Evolutionary conservation across 2,329 filamentous ascomycete genomes (phyloP), one percentile per base, ranked within the genome.

Genomic region (Bipolaris cookei): DNA sequence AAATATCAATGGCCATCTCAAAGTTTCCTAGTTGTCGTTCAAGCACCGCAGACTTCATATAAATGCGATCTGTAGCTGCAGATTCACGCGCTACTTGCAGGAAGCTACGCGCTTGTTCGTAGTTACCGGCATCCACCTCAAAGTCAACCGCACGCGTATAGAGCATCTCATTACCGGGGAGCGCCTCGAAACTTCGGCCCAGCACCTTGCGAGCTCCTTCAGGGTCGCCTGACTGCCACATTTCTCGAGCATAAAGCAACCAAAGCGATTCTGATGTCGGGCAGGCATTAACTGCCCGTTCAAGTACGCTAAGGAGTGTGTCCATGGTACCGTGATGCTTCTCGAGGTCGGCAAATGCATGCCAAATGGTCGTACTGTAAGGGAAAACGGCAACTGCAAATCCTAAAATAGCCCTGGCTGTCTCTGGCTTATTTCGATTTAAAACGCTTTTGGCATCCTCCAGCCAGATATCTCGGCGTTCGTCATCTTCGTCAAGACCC

Each of bases 61-160:
- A 99, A 6, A 99, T 93, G 44, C 95, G 90, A 72, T 98, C 95
- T 0, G 95, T 99, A 1, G 93, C 91, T 1, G 95, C 93, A 75
- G 97, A 90, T 56, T 90, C 87, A 52, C 95, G 88, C 20, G 95
- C 95, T 11, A 90, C 90, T 51, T 88, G 86, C 37, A 99, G 84
- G 21, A 99, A 86, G 59, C 90, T 86, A 42, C 93, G 84, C 0
- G 95, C 95, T 72, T 95, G 88, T 35, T 92, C 90, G 38, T 86
- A 88, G 69, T 96, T 88, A 41, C 88, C 86, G 59, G 92, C 94
- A 70, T 98, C 93, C 0, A 95, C 92, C 78, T 99, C 95, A 28
- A 99, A 86, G 76, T 97, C 96, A 64, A 99, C 95, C 43, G 95
- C 95, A 14, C 93, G 91, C 45, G 97, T 88, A 90, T 95, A 99